phyloP scores from a whole-genome alignment of 768 basidiomycete genomes.

The Boletellus emodensis region DNA sequence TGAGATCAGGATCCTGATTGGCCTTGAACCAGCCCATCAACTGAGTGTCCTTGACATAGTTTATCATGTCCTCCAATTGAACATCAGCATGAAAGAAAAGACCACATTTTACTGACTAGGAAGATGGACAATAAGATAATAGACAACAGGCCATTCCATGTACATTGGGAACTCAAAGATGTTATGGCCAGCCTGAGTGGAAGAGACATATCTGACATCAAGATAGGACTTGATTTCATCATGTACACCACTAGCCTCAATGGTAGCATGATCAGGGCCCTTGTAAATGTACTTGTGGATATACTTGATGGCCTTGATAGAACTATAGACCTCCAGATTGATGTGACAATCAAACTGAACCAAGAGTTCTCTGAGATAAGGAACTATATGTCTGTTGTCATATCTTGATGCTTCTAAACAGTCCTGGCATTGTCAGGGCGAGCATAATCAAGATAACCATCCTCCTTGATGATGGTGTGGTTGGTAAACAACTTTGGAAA shows the following conservation, averaged over 20 bases:
- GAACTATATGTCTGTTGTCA: conserved; percentile 42
- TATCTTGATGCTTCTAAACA: no score
- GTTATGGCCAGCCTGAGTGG: conserved; percentile 1
- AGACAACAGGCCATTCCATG: conserved; percentile 6
- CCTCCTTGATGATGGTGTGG: no score
- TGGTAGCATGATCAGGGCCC: no score
- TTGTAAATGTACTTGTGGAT: no score
- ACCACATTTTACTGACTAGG: not conserved
- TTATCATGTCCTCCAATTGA: conserved; percentile 9
- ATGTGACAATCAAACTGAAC: conserved; percentile 30
- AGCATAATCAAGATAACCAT: no score
- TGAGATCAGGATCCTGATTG: conserved; percentile 15
- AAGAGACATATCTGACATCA: conserved; percentile 5
- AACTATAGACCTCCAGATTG: no score
- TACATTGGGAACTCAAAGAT: conserved; percentile 4
- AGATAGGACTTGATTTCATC: conserved; percentile 4
- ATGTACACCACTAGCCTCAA: not conserved
- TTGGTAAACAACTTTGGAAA: conserved; percentile 49
- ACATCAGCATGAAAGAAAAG: conserved; percentile 28
- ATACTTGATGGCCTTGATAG: no score
- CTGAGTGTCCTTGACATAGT: conserved; percentile 19
- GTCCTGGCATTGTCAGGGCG: no score
- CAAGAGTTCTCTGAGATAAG: conserved; percentile 35
- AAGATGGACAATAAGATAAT: conserved; percentile 2
- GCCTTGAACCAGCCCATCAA: conserved; percentile 34